Evolutionary conservation across 441 rosid genomes (phyloP), one percentile per base, ranked within the genome.

Genomic region (Omphalea diandra): DNA sequence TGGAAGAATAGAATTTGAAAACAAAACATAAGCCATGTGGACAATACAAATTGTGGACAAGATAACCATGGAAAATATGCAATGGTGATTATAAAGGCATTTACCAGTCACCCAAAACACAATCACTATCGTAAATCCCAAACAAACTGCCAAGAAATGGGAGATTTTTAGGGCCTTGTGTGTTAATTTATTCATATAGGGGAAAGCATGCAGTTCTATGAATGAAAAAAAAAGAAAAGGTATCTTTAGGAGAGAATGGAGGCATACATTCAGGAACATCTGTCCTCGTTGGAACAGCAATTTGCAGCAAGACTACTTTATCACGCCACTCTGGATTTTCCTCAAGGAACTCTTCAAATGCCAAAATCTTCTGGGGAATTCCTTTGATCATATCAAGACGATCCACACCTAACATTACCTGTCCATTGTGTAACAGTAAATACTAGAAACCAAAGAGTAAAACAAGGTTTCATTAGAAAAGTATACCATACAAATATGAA

Each of bases 381-480:
- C 96, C 96, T 76, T 90, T 90, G 36, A 90, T 90, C 93, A 87
- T 90, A 78, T 90, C 93, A 74, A 90, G 88, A 40, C 96, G 85
- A 79, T 90, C 93, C 71, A 90, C 96, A 55, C 96, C 96, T 68
- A 90, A 71, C 93, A 90, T 90, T 70, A 90, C 87, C 96, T 90
- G 81, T 38, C 65, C 73, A 76, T 32, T 31, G 43, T 62, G 43
- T 44, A 75, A 73, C 43, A 9, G 58, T 43, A 64, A 60, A 38
- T 60, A 72, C 40, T 29, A 63, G 65, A 36, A 50, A 68, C 31
- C 47, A 70, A 49, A 46, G 8, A 50, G 53, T 24, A 20, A 41
- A 73, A 69, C 53, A 40, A 61, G 33, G 50, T 31, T 56, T 61
- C 9, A 27, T 31, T 56, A 22, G 8, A 10, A 41, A 49, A 38